Conservation (phyloP, 139 green algal genomes). For the Volvox africanus region DNA sequence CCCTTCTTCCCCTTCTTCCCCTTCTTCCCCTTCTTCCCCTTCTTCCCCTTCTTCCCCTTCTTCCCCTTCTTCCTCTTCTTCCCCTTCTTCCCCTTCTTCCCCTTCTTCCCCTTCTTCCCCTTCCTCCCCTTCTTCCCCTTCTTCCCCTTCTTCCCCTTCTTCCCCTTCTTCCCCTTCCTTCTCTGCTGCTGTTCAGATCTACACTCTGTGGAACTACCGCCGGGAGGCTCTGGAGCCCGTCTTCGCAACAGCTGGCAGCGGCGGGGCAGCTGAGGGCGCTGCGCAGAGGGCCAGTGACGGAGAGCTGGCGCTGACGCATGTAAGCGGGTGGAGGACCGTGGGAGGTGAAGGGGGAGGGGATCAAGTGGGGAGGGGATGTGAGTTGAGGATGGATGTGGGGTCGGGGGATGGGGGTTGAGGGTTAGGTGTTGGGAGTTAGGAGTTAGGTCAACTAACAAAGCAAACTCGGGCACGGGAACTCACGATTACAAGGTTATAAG, state of each 20-base stretch:
- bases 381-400: not conserved
- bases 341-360: not conserved
- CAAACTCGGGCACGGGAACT: no score
- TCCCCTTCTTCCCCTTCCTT: not conserved
- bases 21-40: no score
- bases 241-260: constrained; percentile 47
- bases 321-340: not conserved
- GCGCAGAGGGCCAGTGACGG: constrained; percentile 54
- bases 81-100: no score
- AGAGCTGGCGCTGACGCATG: constrained; percentile 77
- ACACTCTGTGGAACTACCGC: constrained; percentile 95
- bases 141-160: no score
- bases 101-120: no score
- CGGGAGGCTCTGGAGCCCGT: constrained; percentile 72
- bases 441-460: no score
- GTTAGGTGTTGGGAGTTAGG: not conserved
- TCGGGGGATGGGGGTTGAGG: not conserved
- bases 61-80: no score
- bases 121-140: no score
- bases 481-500: no score
- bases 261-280: constrained; percentile 28
- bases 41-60: no score
- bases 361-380: not conserved
- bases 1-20: no score
- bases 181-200: constrained; percentile 83